phyloP scores from a whole-genome alignment of 2,329 filamentous ascomycete species.

The Tolypocladium inflatum region DNA sequence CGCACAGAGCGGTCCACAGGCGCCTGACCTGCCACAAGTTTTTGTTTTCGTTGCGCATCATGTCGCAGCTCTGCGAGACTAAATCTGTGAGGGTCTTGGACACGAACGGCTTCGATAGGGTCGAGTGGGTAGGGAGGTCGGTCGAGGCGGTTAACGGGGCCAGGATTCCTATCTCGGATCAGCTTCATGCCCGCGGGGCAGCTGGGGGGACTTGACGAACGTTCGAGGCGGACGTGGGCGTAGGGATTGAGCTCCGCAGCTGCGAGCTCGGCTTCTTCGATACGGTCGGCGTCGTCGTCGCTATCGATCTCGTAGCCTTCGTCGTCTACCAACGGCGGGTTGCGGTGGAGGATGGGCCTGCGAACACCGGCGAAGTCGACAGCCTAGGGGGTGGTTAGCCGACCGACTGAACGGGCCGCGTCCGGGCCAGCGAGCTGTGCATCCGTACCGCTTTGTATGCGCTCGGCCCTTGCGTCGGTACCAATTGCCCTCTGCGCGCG shows the following conservation, averaged over 20 bases:
- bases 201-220: constrained; percentile 33
- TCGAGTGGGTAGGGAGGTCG: constrained; percentile 65
- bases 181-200: not conserved
- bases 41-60: constrained; percentile 66
- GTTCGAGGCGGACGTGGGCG: constrained; percentile 58
- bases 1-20: constrained; percentile 62
- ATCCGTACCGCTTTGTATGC: constrained; percentile 59
- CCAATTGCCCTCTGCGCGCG: constrained; percentile 59
- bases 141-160: constrained; percentile 66
- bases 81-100: constrained; percentile 66
- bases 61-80: constrained; percentile 56
- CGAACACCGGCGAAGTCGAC: constrained; percentile 66
- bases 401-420: constrained; percentile 1
- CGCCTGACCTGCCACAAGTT: constrained; percentile 67
- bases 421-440: constrained; percentile 1
- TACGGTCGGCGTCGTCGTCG: constrained; percentile 58
- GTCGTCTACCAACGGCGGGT: constrained; percentile 63
- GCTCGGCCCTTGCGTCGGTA: constrained; percentile 54
- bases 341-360: constrained; percentile 64
- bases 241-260: constrained; percentile 69
- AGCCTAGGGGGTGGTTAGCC: constrained; percentile 35
- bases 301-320: constrained; percentile 71
- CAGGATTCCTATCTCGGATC: constrained; percentile 51
- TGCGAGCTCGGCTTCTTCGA: constrained; percentile 49
- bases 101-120: constrained; percentile 64